A percentile compares a stretch with the other conserved stretches of the same genome.
These are phyloP conservation scores for Darksidea phi DNA, from an alignment of 495 filamentous ascomycete genomes.

Conservation along the genomic window DNA sequence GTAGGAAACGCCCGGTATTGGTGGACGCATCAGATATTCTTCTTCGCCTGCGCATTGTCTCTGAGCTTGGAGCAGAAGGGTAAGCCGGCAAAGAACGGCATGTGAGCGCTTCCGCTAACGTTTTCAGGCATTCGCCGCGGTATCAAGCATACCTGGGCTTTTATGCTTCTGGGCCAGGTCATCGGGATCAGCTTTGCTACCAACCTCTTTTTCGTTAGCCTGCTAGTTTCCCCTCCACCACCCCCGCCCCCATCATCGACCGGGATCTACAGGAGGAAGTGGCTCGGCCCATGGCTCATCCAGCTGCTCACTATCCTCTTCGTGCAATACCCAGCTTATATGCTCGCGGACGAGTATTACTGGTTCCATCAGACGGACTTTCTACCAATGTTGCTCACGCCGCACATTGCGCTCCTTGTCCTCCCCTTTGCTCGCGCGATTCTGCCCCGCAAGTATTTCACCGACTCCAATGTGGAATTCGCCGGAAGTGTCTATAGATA, in stretches of 20 bases:
- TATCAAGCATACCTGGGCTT: slow-evolving; percentile 41
- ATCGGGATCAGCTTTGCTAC: slow-evolving; percentile 41
- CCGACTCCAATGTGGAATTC: slow-evolving; percentile 7
- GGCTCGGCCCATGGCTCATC: slow-evolving; percentile 24
- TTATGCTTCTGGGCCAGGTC: slow-evolving; percentile 41
- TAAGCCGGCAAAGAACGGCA: neutral
- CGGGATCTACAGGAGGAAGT: slow-evolving; percentile 5
- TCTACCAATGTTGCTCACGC: slow-evolving; percentile 23
- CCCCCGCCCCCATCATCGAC: neutral
- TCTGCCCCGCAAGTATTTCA: slow-evolving; percentile 16
- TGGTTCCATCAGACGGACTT: slow-evolving; percentile 17
- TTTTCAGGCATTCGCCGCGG: slow-evolving; percentile 27
- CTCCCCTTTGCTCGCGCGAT: slow-evolving; percentile 18
- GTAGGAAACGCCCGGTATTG: slow-evolving; percentile 27
- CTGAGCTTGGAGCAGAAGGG: slow-evolving; percentile 29
- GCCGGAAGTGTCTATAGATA: slow-evolving; percentile 8
- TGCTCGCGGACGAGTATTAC: slow-evolving; percentile 15
- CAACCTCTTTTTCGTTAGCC: slow-evolving; percentile 41
- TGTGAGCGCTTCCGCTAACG: slow-evolving; percentile 1
- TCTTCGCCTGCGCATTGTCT: slow-evolving; percentile 27
- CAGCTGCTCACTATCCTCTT: slow-evolving; percentile 11
- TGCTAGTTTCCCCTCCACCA: slow-evolving; percentile 24
- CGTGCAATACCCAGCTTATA: slow-evolving; percentile 11
- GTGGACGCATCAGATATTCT: slow-evolving; percentile 38
- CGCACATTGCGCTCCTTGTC: slow-evolving; percentile 32